Percentiles rank a stretch among this genome's conserved stretches.
These are phyloP conservation scores for Hypericum perforatum DNA, from an alignment of 345 rosid genomes.

Conservation along the genomic window DNA sequence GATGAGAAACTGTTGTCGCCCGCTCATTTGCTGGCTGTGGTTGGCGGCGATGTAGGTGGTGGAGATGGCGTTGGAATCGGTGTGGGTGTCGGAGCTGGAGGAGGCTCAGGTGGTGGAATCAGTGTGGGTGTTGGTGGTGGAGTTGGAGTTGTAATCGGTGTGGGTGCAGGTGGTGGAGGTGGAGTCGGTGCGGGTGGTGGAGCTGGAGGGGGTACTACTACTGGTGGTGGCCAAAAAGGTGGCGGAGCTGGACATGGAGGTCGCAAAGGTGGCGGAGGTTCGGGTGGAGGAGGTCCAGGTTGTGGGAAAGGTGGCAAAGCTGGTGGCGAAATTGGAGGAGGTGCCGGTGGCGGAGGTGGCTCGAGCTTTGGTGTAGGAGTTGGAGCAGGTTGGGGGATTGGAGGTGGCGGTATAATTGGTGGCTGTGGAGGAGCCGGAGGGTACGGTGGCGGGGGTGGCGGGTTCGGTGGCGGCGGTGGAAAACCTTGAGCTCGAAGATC, in stretches of 20 bases:
- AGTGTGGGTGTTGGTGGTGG: neutral
- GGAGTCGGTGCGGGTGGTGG: neutral
- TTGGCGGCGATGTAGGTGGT: too few relatives aligned
- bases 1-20: too few relatives aligned
- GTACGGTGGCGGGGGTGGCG: too few relatives aligned
- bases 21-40: too few relatives aligned
- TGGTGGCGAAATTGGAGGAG: too few relatives aligned
- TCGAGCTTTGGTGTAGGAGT: too few relatives aligned
- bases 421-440: too few relatives aligned
- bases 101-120: neutral
- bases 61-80: neutral
- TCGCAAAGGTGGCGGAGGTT: neutral
- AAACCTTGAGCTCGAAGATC: neutral
- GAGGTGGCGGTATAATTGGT: too few relatives aligned
- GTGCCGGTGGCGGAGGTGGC: too few relatives aligned
- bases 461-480: constrained; percentile 1
- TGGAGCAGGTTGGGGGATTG: too few relatives aligned
- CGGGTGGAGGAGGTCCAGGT: neutral
- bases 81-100: neutral
- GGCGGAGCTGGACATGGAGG: neutral
- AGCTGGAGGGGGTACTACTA: neutral
- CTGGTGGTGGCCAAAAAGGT: neutral
- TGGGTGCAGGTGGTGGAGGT: neutral
- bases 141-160: neutral
- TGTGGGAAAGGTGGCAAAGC: too few relatives aligned